Evolutionary conservation across 352 stramenopile species (phyloP).

Genomic region (Thalassiosira hispida): DNA sequence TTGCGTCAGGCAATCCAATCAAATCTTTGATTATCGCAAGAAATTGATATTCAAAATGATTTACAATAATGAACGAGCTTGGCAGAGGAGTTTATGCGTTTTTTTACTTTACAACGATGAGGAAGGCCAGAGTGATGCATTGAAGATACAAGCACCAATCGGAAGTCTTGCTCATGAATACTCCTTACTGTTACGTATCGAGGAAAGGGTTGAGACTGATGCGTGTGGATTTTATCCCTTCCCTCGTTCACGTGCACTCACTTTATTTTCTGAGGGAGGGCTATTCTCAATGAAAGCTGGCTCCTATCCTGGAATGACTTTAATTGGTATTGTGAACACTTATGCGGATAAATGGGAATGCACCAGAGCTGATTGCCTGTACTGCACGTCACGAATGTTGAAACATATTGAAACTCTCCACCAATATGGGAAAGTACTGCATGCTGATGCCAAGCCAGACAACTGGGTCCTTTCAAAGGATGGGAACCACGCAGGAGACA

Average conservation of each 20-base stretch:
- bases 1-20: too few relatives aligned
- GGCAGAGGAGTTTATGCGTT: conserved; percentile 71
- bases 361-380: conserved; percentile 78
- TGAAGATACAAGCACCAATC: conserved; percentile 79
- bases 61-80: conserved; percentile 64
- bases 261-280: conserved; percentile 68
- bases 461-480: conserved; percentile 73
- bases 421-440: conserved; percentile 71
- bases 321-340: conserved; percentile 79
- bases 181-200: conserved; percentile 53
- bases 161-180: conserved; percentile 76
- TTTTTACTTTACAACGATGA: conserved; percentile 59
- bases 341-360: conserved; percentile 64
- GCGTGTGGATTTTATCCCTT: conserved; percentile 50
- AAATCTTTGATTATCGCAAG: conserved; percentile 50
- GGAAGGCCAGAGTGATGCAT: conserved; percentile 39
- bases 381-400: conserved; percentile 80
- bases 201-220: conserved; percentile 49
- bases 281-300: conserved; percentile 74
- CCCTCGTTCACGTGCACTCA: conserved; percentile 60
- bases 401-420: conserved; percentile 72
- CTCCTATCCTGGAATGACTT: conserved; percentile 70
- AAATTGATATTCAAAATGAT: conserved; percentile 37
- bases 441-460: conserved; percentile 82
- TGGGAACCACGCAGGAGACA: conserved; percentile 8